These are phyloP conservation scores for Clavariopsis aquatica DNA, from an alignment of 495 filamentous ascomycete species.

Conservation along the genomic window DNA sequence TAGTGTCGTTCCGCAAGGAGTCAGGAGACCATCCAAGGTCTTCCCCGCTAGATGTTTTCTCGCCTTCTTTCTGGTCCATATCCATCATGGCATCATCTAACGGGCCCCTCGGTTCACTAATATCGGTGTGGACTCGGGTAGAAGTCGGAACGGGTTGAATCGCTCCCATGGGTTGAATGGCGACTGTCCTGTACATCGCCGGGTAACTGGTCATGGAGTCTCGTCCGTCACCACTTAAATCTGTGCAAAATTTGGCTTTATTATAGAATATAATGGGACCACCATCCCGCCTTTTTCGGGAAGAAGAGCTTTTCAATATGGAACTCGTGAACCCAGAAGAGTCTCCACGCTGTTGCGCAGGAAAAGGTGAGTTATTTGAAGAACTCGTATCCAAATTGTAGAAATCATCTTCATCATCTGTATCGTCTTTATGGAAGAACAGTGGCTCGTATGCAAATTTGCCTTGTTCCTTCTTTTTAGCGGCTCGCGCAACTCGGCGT, in stretches of 20 bases:
- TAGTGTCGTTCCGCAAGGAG: constrained; percentile 5
- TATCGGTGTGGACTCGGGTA: background rate
- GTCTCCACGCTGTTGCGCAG: constrained; percentile 24
- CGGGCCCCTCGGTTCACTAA: constrained; percentile 9
- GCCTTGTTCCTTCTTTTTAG: constrained; percentile 24
- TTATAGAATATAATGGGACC: constrained; percentile 83
- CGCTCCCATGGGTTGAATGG: constrained; percentile 26
- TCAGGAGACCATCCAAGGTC: constrained; percentile 21
- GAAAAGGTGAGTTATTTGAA: constrained; percentile 26
- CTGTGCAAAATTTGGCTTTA: constrained; percentile 71
- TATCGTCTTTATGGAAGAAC: constrained; percentile 43
- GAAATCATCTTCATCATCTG: constrained; percentile 38
- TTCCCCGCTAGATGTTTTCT: constrained; percentile 20
- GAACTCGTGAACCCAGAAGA: constrained; percentile 43
- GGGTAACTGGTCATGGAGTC: background rate
- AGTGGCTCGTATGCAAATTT: constrained; percentile 45
- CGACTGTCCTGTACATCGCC: constrained; percentile 17
- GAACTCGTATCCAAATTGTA: constrained; percentile 22
- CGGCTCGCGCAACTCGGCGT: constrained; percentile 2
- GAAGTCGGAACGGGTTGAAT: background rate
- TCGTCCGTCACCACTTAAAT: constrained; percentile 64
- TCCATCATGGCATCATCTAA: constrained; percentile 8
- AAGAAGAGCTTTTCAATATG: constrained; percentile 45
- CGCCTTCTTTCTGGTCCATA: constrained; percentile 1
- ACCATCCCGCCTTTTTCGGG: constrained; percentile 53